Conservation (phyloP, 805 yeast genomes). For the Saturnispora besseyi region DNA sequence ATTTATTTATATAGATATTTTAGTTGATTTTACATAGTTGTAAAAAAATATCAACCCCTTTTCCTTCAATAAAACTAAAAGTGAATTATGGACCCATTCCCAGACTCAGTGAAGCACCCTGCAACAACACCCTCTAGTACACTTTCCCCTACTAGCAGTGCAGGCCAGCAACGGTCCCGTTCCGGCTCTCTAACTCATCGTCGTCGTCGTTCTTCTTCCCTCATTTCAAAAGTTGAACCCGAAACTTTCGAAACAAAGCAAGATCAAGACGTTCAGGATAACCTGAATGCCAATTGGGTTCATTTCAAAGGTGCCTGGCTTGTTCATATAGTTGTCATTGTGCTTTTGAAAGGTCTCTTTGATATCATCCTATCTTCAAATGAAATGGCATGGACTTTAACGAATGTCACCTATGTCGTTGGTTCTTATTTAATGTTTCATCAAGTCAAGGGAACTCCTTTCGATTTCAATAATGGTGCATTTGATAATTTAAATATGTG, state of each 20-base stretch:
- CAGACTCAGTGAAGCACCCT: background rate
- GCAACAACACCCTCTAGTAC: constrained; percentile 5
- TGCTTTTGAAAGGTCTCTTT: constrained; percentile 63
- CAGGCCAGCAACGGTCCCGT: constrained; percentile 3
- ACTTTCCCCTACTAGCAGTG: constrained; percentile 26
- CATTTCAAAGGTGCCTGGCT: constrained; percentile 95
- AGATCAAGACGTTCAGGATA: constrained; percentile 83
- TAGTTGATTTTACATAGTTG: too few species aligned
- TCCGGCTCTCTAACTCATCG: constrained; percentile 25
- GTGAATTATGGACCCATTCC: background rate
- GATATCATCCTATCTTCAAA: constrained; percentile 73
- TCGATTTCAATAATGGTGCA: constrained; percentile 94
- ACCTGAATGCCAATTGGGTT: constrained; percentile 94
- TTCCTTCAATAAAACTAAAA: background rate
- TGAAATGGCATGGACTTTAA: constrained; percentile 79
- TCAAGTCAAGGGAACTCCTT: constrained; percentile 93
- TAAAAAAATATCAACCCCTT: background rate
- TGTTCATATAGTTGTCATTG: constrained; percentile 77
- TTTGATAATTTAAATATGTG: constrained; percentile 95
- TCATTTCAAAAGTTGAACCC: constrained; percentile 87
- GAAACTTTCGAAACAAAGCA: constrained; percentile 87
- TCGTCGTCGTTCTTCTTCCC: constrained; percentile 58
- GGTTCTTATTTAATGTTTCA: constrained; percentile 96
- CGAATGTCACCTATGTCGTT: constrained; percentile 80
- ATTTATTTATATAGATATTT: too few species aligned